These are phyloP conservation scores for Cryptomeria japonica DNA, from an alignment of 75 land plant species.

Conservation along the genomic window DNA sequence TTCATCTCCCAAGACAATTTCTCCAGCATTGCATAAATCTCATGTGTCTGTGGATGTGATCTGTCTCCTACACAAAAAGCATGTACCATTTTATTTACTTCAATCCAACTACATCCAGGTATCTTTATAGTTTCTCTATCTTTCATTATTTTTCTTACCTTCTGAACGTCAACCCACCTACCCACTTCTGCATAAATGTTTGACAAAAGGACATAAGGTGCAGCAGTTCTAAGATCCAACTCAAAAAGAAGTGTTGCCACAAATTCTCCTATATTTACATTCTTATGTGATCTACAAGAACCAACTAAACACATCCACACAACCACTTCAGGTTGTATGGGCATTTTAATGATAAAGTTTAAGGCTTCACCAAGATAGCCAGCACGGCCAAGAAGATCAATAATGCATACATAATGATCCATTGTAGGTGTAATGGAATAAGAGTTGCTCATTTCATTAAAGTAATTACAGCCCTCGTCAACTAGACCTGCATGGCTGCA, in stretches of 20 bases:
- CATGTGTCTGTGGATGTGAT: conserved; percentile 10
- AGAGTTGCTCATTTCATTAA: neutral
- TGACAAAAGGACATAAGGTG: conserved; percentile 12
- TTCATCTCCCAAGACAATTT: conserved; percentile 13
- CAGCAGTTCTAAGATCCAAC: neutral
- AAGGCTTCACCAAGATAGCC: conserved; percentile 29
- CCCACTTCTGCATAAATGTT: conserved; percentile 28
- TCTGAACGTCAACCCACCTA: conserved; percentile 23
- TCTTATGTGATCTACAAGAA: conserved; percentile 7
- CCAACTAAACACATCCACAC: conserved; percentile 13
- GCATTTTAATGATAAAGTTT: conserved; percentile 28
- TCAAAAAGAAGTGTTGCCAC: conserved; percentile 7
- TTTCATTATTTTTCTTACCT: conserved; percentile 18
- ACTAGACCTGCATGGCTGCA: conserved; percentile 12
- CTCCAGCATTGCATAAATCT: conserved; percentile 15
- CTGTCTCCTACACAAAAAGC: conserved; percentile 7
- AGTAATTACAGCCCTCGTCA: conserved; percentile 7
- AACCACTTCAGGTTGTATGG: conserved; percentile 4
- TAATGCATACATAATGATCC: conserved; percentile 36
- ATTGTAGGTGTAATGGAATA: neutral
- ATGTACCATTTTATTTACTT: conserved; percentile 14
- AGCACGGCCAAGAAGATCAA: conserved; percentile 30
- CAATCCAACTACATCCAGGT: conserved; percentile 26
- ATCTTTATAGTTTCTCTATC: conserved; percentile 10
- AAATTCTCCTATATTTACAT: conserved; percentile 3